Evolutionary conservation across 2,329 filamentous ascomycete genomes (phyloP).

Genomic region (Capronia epimyces): DNA sequence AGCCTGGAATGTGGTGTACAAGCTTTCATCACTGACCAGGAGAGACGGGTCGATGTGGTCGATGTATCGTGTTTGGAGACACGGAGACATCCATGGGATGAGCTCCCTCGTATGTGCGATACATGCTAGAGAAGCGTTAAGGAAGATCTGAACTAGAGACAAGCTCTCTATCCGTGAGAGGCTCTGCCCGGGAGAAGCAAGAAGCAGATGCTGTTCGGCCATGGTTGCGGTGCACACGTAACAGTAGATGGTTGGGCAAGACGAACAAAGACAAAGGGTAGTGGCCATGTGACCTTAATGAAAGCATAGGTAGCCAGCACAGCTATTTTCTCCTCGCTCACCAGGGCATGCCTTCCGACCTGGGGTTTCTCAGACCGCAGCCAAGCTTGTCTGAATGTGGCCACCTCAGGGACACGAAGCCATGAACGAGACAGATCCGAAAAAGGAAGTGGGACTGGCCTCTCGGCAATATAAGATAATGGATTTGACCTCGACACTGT

Average conservation of each 20-base stretch:
- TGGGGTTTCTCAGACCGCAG: no score
- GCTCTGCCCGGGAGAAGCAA: neutral
- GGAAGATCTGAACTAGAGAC: constrained; percentile 24
- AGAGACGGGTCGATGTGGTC: constrained; percentile 14
- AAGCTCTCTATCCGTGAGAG: constrained; percentile 21
- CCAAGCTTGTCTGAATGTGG: no score
- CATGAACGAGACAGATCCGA: neutral
- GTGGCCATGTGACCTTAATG: no score
- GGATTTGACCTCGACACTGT: no score
- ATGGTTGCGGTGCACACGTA: neutral
- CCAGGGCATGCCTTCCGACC: no score
- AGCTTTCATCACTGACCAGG: constrained; percentile 26
- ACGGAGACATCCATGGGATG: constrained; percentile 20
- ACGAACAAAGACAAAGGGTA: no score
- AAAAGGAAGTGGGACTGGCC: no score
- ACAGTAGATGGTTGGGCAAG: no score
- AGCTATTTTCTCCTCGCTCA: no score
- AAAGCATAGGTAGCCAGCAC: no score
- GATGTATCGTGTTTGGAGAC: constrained; percentile 22
- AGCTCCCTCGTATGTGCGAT: constrained; percentile 25
- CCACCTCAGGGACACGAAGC: no score
- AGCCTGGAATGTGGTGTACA: constrained; percentile 24
- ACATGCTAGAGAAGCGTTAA: constrained; percentile 26
- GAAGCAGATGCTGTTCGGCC: constrained; percentile 12
- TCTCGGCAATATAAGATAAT: no score